Percentiles rank a stretch among this genome's conserved stretches.
These are phyloP conservation scores for Thraustochytrium sp. DNA, from an alignment of 352 stramenopile genomes.

Conservation along the genomic window DNA sequence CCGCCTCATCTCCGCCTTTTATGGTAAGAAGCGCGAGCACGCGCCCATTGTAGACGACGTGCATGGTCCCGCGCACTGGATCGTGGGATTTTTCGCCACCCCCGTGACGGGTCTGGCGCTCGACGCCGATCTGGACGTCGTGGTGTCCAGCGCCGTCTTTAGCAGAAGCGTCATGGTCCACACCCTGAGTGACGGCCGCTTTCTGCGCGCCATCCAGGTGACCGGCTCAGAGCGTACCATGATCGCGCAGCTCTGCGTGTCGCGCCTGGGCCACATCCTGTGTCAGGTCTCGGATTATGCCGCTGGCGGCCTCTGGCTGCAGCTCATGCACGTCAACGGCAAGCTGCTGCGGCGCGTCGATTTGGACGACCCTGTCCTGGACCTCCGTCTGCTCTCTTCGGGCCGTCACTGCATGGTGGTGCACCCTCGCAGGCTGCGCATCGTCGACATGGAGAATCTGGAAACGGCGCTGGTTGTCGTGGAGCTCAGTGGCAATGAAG, in stretches of 20 bases:
- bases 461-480: background rate
- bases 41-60: background rate
- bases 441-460: background rate
- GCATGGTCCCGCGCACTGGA: background rate
- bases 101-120: background rate
- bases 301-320: background rate
- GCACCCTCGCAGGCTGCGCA: background rate
- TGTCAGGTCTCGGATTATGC: background rate
- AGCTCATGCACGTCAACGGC: conserved; percentile 9
- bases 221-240: background rate
- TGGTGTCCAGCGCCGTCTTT: background rate
- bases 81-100: background rate
- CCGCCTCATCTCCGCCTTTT: background rate
- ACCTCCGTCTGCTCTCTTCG: background rate
- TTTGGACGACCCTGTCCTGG: background rate
- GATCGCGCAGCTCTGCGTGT: background rate
- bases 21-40: conserved; percentile 7
- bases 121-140: background rate
- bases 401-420: background rate
- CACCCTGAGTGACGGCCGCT: conserved; percentile 17
- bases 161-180: background rate
- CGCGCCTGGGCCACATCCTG: background rate
- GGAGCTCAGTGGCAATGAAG: background rate
- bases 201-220: conserved; percentile 14
- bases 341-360: background rate